Conservation (phyloP, 148 eudicot species). For the Limonium bicolor region DNA sequence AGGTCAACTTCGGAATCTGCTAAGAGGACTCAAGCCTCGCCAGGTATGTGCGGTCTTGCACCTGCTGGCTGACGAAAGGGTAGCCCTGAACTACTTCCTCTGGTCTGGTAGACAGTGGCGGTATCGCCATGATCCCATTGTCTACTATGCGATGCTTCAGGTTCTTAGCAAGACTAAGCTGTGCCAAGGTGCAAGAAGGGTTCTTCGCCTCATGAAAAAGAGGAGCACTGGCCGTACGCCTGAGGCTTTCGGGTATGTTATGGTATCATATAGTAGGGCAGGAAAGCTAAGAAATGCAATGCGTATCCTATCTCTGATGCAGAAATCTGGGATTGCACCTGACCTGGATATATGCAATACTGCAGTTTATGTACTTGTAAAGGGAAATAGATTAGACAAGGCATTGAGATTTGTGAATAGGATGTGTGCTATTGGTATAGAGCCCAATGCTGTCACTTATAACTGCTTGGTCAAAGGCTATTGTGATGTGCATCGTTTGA, state of each 20-base stretch:
- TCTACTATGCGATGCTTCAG: constrained; percentile 25
- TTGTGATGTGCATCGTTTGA: constrained; percentile 15
- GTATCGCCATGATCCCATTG: constrained; percentile 20
- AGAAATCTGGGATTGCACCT: constrained; percentile 20
- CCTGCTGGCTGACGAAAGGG: constrained; percentile 16
- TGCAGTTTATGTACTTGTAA: constrained; percentile 17
- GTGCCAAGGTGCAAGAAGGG: constrained; percentile 24
- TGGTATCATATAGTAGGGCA: constrained; percentile 31
- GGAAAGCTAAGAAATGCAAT: constrained; percentile 20
- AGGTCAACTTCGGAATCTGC: constrained; percentile 14
- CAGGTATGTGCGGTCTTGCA: constrained; percentile 27
- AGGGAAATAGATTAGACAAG: constrained; percentile 21
- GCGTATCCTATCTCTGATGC: constrained; percentile 17
- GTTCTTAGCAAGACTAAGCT: constrained; percentile 26
- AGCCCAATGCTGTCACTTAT: constrained; percentile 18
- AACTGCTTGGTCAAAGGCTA: constrained; percentile 30
- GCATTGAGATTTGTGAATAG: constrained; percentile 20
- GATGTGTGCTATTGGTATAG: constrained; percentile 23
- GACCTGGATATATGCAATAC: constrained; percentile 23
- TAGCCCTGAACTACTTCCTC: constrained; percentile 18
- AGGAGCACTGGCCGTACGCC: constrained; percentile 13
- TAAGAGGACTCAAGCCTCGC: constrained; percentile 22
- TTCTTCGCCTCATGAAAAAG: constrained; percentile 20
- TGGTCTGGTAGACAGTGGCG: constrained; percentile 35
- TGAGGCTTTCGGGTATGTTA: constrained; percentile 20